Evolutionary conservation across 2,329 filamentous ascomycete genomes (phyloP), one percentile per base, ranked within the genome.

Genomic region (Thielaviopsis musarum): DNA sequence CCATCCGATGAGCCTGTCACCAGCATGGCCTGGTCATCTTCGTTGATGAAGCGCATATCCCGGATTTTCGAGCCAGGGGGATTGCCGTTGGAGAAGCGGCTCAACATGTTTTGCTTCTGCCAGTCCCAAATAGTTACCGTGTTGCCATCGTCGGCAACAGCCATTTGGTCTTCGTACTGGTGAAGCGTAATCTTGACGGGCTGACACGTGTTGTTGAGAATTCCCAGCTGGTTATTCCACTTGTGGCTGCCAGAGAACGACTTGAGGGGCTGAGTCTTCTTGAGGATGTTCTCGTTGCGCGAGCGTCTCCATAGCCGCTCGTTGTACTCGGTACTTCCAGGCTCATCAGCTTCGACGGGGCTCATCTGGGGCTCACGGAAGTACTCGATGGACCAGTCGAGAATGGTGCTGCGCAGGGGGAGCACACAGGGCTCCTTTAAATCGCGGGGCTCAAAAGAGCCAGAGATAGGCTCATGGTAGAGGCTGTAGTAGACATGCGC

Each of bases 301-400:
- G 90, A 87, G 63, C 93, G 81, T 63, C 91, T 80, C 93, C 93
- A 98, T 2, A 98, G 75, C 17, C 93, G 83, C 68, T 93, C 86
- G 66, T 98, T 98, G 72, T 97, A 98, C 70, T 97, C 91, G 17
- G 88, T 88, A 67, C 90, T 96, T 38, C 93, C 93, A 15, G 93
- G 93, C 68, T 98, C 93, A 66, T 98, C 93, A 24, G 91, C 88
- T 69, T 98, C 93, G 61, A 87, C 91, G 2, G 89, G 85, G 68
- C 93, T 94, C 93, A 98, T 97, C 71, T 98, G 93, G 34, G 93
- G 93, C 70, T 97, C 91, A 30, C 91, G 88, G 77, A 97, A 98
- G 70, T 98, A 97, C 70, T 91, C 91, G 52, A 93, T 90, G 3
- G 91, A 95, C 91, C 91, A 98, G 64, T 95, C 88, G 63, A 95